A percentile compares a stretch with the other conserved stretches of the same genome.
These are phyloP conservation scores for Aspergillus sp. DNA, from an alignment of 2,329 filamentous ascomycete genomes.

Conservation along the genomic window DNA sequence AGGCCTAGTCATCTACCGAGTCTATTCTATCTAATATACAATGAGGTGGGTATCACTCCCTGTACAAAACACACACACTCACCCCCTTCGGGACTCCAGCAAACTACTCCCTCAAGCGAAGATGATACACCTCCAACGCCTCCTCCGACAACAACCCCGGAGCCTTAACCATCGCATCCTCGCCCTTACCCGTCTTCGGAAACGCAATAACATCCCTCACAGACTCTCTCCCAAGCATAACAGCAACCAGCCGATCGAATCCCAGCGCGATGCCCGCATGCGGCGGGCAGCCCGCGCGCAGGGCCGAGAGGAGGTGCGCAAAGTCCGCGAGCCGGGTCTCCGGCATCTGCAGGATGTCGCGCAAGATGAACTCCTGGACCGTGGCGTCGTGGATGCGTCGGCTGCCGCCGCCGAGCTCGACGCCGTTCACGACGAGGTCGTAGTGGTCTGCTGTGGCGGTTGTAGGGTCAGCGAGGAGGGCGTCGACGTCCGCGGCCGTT, in stretches of 20 bases:
- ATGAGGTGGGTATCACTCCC: no score
- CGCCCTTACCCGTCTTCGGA: constrained; percentile 83
- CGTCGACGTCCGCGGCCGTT: constrained; percentile 59
- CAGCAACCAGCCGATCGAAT: constrained; percentile 75
- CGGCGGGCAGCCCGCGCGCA: constrained; percentile 80
- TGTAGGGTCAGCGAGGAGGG: constrained; percentile 63
- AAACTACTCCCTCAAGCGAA: constrained; percentile 30
- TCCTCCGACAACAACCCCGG: constrained; percentile 59
- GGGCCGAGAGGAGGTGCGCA: constrained; percentile 69
- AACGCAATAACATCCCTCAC: constrained; percentile 94
- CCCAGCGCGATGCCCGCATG: constrained; percentile 90
- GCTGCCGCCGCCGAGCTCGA: constrained; percentile 88
- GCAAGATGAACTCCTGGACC: constrained; percentile 77
- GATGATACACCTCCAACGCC: constrained; percentile 51
- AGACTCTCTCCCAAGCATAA: constrained; percentile 66
- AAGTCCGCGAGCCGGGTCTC: constrained; percentile 68
- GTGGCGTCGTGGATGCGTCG: constrained; percentile 78
- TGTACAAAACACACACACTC: no score
- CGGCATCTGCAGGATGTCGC: constrained; percentile 71
- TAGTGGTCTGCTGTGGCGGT: constrained; percentile 77
- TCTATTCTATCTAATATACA: no score
- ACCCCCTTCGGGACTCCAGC: no score
- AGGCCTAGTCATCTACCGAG: no score
- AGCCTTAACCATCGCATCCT: constrained; percentile 73
- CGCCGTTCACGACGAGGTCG: constrained; percentile 89